phyloP scores from a whole-genome alignment of 1,139 yeast genomes.

The Ogataea hybrid region DNA sequence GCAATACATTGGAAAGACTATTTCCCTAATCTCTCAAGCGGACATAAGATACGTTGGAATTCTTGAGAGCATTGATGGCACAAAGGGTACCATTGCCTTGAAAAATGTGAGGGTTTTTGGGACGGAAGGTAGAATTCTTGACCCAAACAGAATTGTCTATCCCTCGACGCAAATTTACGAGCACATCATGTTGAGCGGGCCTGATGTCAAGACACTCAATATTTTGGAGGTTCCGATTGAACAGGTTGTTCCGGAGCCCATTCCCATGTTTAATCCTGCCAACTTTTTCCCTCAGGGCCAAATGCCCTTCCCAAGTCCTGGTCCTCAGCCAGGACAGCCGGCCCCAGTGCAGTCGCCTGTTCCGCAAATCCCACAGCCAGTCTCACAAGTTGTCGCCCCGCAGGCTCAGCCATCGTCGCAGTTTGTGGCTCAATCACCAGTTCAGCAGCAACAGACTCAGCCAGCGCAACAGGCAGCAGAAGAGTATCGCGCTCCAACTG shows the following conservation, averaged over 20 bases:
- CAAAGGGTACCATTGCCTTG: conserved; percentile 87
- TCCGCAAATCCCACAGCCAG: neutral
- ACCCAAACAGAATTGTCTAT: conserved; percentile 68
- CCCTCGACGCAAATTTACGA: conserved; percentile 76
- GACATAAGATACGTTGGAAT: conserved; percentile 89
- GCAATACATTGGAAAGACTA: conserved; percentile 67
- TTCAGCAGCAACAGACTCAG: too few species aligned
- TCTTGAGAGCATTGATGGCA: conserved; percentile 84
- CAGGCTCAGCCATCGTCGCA: neutral
- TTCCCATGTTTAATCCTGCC: conserved; percentile 26
- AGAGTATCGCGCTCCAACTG: too few species aligned
- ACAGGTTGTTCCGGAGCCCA: conserved; percentile 44
- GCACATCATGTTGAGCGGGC: conserved; percentile 83
- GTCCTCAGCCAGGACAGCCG: conserved; percentile 25
- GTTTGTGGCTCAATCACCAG: too few species aligned
- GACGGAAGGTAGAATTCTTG: conserved; percentile 86
- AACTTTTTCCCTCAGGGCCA: conserved; percentile 27
- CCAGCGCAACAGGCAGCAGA: too few species aligned
- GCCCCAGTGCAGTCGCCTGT: neutral
- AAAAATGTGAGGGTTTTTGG: conserved; percentile 83
- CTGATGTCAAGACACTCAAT: conserved; percentile 86
- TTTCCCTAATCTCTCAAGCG: conserved; percentile 82
- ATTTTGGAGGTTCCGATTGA: conserved; percentile 70
- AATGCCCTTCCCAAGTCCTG: conserved; percentile 21
- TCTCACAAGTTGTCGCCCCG: neutral